Percentiles rank a stretch among this genome's conserved stretches.
These are phyloP conservation scores for Penicillium sp. DNA, from an alignment of 2,329 filamentous ascomycete genomes.

Conservation along the genomic window DNA sequence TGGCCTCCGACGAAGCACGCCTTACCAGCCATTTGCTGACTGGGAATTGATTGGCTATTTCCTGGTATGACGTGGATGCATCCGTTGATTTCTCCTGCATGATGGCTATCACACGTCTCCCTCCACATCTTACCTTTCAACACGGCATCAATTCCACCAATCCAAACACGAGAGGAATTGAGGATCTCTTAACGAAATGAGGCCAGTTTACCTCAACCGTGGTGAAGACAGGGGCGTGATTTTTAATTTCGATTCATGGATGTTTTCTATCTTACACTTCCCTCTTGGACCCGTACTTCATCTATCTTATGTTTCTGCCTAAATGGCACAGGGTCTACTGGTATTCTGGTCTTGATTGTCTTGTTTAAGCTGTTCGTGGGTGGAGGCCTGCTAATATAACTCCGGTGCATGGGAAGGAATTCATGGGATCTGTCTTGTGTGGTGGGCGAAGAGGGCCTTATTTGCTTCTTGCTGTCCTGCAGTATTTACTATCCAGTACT, in stretches of 20 bases:
- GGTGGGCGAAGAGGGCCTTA: neutral
- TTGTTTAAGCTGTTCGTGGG: neutral
- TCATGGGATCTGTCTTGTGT: neutral
- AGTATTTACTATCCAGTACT: neutral
- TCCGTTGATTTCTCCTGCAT: slow-evolving; percentile 9
- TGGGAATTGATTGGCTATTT: slow-evolving; percentile 3
- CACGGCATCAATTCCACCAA: slow-evolving; percentile 3
- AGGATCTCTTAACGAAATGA: slow-evolving; percentile 1
- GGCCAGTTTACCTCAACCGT: slow-evolving; percentile 2
- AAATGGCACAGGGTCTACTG: slow-evolving; percentile 1
- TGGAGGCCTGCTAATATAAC: neutral
- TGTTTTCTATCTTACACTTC: slow-evolving; percentile 14
- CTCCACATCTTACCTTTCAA: slow-evolving; percentile 12
- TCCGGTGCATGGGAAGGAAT: neutral
- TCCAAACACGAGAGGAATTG: neutral
- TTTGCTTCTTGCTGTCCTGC: neutral
- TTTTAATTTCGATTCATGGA: slow-evolving; percentile 15
- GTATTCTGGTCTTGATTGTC: slow-evolving; percentile 10
- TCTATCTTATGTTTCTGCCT: slow-evolving; percentile 4
- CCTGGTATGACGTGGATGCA: slow-evolving; percentile 12
- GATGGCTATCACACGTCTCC: slow-evolving; percentile 7
- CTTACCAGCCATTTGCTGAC: slow-evolving; percentile 5
- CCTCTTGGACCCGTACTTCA: slow-evolving; percentile 6
- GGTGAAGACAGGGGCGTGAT: slow-evolving; percentile 9
- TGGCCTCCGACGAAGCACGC: neutral